A percentile compares a stretch with the other conserved stretches of the same genome.
Evolutionary conservation across 108 stramenopile species (phyloP).

Genomic region (Skeletonema tropicum): DNA sequence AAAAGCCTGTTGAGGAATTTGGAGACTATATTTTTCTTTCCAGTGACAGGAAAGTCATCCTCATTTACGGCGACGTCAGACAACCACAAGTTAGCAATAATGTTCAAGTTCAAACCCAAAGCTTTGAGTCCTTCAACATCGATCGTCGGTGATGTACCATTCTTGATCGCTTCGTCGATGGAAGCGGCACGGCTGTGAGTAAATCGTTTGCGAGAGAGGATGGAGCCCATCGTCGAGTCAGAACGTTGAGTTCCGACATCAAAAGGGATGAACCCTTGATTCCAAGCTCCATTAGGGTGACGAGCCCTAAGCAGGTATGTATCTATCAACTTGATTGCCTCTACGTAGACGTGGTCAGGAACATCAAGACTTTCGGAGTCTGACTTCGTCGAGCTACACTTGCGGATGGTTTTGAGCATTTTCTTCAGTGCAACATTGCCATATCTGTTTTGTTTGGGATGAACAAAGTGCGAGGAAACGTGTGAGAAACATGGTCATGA

Average conservation of each 20-base stretch:
- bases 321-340: not conserved
- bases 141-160: not conserved
- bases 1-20: conserved; percentile 16
- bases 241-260: not conserved
- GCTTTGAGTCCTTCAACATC: conserved; percentile 1
- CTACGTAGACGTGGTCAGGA: not conserved
- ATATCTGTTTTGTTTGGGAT: not conserved
- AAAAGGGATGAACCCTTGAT: not conserved
- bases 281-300: not conserved
- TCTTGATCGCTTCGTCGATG: not conserved
- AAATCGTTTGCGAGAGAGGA: not conserved
- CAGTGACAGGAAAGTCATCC: not conserved
- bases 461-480: no score
- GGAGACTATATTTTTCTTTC: not conserved
- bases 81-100: not conserved
- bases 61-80: conserved; percentile 6
- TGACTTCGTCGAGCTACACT: not conserved
- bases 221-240: not conserved
- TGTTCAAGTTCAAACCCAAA: not conserved
- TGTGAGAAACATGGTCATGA: not conserved
- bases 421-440: not conserved
- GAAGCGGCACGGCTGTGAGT: not conserved
- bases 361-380: not conserved
- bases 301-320: not conserved
- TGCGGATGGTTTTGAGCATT: not conserved